Percentiles rank a stretch among this genome's conserved stretches.
These are phyloP conservation scores for Fomitopsis schrenkii DNA, from an alignment of 1,284 basidiomycete genomes.

Conservation along the genomic window DNA sequence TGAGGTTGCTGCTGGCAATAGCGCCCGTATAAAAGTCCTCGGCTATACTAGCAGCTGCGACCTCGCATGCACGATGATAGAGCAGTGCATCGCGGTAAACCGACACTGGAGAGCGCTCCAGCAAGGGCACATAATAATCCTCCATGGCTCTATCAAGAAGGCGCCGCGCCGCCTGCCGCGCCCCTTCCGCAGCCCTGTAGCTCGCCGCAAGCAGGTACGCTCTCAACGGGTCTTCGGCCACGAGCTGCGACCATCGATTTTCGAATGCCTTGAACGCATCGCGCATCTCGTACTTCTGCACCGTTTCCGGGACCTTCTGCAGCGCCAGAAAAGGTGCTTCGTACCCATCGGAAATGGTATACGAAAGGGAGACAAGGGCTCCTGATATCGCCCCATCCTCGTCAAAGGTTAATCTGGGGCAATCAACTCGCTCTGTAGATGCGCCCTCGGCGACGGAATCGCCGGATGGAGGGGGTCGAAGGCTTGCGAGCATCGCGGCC, in stretches of 20 bases:
- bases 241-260: conserved; percentile 16
- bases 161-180: not conserved
- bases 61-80: not conserved
- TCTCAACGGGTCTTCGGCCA: conserved; percentile 26
- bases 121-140: not conserved
- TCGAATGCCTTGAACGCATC: not conserved
- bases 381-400: conserved; percentile 8
- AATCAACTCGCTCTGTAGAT: not conserved
- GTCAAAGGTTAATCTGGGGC: conserved; percentile 8
- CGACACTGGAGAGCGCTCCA: conserved; percentile 7
- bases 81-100: not conserved
- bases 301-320: conserved; percentile 17
- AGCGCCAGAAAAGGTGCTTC: not conserved
- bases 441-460: not conserved
- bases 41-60: not conserved
- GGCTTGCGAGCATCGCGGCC: conserved; percentile 1
- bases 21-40: too few relatives aligned
- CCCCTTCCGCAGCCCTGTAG: conserved; percentile 6
- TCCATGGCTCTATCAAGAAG: not conserved
- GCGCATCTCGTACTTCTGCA: conserved; percentile 35
- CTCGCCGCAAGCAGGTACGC: conserved; percentile 16
- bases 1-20: too few relatives aligned
- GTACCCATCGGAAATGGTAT: conserved; percentile 10
- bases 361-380: conserved; percentile 13
- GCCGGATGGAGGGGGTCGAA: not conserved